Conservation (phyloP, 176 grass and related monocot genomes). For the Miscanthus lutarioriparius region DNA sequence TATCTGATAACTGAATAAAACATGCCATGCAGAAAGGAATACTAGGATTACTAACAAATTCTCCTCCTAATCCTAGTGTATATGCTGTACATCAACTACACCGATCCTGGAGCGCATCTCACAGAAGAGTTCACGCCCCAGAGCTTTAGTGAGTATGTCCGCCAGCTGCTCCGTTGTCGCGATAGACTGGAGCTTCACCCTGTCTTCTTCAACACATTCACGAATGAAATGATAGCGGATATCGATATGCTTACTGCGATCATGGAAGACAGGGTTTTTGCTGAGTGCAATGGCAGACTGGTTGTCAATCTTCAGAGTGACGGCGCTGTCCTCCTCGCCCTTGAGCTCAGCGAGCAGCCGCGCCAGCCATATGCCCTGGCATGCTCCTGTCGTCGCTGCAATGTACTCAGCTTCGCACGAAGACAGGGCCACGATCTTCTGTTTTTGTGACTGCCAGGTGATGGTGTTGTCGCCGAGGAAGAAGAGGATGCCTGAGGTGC, state of each 20-base stretch:
- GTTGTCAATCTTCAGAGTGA: not conserved
- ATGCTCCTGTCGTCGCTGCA: not conserved
- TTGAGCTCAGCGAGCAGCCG: not conserved
- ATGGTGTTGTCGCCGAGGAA: not conserved
- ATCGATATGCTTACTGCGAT: no score
- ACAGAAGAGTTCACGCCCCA: no score
- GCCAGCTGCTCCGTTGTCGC: not conserved
- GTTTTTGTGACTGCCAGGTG: not conserved
- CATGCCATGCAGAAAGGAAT: no score
- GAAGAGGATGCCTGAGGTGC: not conserved
- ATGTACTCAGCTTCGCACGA: not conserved
- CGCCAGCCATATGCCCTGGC: not conserved
- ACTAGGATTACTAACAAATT: no score
- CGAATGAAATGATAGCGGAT: no score
- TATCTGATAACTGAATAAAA: no score
- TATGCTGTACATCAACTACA: no score
- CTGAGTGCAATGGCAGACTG: not conserved
- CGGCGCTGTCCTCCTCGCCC: rapidly evolving
- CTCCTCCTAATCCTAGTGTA: no score
- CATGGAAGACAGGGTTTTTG: not conserved
- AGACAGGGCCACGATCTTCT: not conserved
- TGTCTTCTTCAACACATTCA: not conserved
- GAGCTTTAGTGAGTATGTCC: not conserved
- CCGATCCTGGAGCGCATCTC: no score
- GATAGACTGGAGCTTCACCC: not conserved